A percentile compares a stretch with the other conserved stretches of the same genome.
Evolutionary conservation across 352 stramenopile species (phyloP).

Genomic region (Peronospora belbahrii): DNA sequence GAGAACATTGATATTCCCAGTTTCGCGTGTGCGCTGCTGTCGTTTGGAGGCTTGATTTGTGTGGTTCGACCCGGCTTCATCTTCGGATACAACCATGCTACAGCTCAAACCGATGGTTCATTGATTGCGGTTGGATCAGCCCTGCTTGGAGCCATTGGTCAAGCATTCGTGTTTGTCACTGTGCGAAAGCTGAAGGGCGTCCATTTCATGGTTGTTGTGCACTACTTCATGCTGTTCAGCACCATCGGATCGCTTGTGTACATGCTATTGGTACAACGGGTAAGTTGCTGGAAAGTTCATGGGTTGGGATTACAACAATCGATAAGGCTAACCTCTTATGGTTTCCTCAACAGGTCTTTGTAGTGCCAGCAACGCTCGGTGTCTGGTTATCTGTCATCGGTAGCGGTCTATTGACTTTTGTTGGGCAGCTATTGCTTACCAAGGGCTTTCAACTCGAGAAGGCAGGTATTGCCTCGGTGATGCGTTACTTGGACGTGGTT

Average conservation of each 20-base stretch:
- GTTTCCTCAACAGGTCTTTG: conserved; percentile 26
- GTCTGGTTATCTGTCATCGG: conserved; percentile 48
- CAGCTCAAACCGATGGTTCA: conserved; percentile 33
- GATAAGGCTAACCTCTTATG: neutral
- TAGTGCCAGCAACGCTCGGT: conserved; percentile 27
- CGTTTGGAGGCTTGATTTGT: conserved; percentile 42
- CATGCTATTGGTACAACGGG: conserved; percentile 46
- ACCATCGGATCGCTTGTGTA: conserved; percentile 37
- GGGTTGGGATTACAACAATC: neutral
- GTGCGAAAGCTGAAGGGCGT: conserved; percentile 58
- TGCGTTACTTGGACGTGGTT: conserved; percentile 81
- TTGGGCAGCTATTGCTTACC: conserved; percentile 62
- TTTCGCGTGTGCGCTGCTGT: conserved; percentile 35
- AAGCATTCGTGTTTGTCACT: conserved; percentile 63
- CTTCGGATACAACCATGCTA: conserved; percentile 43
- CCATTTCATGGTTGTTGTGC: conserved; percentile 52
- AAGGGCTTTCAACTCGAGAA: conserved; percentile 82
- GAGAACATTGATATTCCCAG: conserved; percentile 39
- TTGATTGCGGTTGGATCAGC: conserved; percentile 44
- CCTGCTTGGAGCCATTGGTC: conserved; percentile 46
- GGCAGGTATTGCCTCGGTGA: conserved; percentile 72
- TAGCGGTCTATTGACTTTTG: conserved; percentile 57
- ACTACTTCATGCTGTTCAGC: conserved; percentile 78
- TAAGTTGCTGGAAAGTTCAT: conserved; percentile 11
- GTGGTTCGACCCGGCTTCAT: conserved; percentile 45